Base-by-base conservation (phyloP, 73 alveolate genomes). In the Paramecium bursaria region DNA sequence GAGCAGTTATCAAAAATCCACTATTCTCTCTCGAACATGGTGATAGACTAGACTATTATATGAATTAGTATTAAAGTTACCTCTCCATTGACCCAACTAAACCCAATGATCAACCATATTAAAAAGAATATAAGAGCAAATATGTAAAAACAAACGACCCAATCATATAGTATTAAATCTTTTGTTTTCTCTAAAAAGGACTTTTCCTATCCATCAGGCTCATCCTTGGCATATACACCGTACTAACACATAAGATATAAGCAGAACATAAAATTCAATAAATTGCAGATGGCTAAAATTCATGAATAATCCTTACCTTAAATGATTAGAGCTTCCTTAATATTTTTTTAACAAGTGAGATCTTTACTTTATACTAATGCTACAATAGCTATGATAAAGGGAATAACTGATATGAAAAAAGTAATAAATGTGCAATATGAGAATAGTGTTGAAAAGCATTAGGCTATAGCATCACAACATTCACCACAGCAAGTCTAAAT, bases 401-500 rank as follows among this genome's bases (percentile, higher is more conserved):
- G 82, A 2, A 67, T 67, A 39, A 67, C 44, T 31, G 82, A 31
- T 25, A 67, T 57, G 44, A 67, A 67, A 60, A 67, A 67, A 35
- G 82, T 67, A 35, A 67, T 33, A 47, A 67, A 67, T 17, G 82
- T 42, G 27, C 82, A 67, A 35, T 39, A 67, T 67, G 82, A 67
- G 55, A 67, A 67, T 31, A 57, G 82, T 3, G 82, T 67, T 25
- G 82, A 67, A 42, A 67, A 67, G 21, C 82, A 67, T 19, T 67
- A 39, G 33, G 82, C 33, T 21, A 67, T 67, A 21, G 79, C 79
- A 60, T 60, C 79, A 42, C 79, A 60, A 33, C 79, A 60, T 60
- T 60, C 79, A 31, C 79, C 79, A 60, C 79, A 60, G 30, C 82
- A 67, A 21, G 33, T 57, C 79, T 67, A 26, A 11, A 25, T 31